Base-by-base conservation (phyloP, 306 rosid genomes). In the Aeschynomene evenia region DNA sequence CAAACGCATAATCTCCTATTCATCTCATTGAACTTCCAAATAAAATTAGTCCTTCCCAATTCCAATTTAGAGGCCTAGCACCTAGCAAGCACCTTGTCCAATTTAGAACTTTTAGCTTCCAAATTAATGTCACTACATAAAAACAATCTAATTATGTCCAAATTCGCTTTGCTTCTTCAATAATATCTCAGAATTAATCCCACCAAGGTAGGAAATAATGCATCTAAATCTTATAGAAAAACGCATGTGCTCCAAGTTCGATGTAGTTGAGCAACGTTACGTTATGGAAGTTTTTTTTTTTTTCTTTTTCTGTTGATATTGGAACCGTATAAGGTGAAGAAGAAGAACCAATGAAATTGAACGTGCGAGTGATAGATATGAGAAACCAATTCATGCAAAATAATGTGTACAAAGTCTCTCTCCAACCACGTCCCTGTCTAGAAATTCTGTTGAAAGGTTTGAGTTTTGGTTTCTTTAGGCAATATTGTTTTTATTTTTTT, bases 11-110 rank as follows among this genome's bases (percentile, higher is more conserved):
- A 62, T 75, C 79, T 31, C 15, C 7, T 20, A 29, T 72, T 89
- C 91, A 86, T 91, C 79, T 75, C 92, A 88, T 86, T 59, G 81
- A 85, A 76, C 60, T 75, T 57, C 16, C 26, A 58, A 51, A 13
- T n/a, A n/a, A n/a, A n/a, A n/a, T n/a, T n/a, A 34, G 15, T 56
- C 68, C 53, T 23, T 36, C 58, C 51, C n/a, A n/a, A n/a, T n/a
- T 63, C 54, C 49, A 71, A 71, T n/a, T 14, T 20, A 21, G 10
- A 29, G 40, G 9, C 11, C 34, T 29, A 37, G 18, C 20, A 7
- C 26, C 37, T 16, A n/a, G 14, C 56, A 39, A 49, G 40, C 11
- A 11, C 57, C 58, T 68, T 48, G 31, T 29, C 46, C 49, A 37
- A 46, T 9, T 7, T 39, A 36, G 15, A 29, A 45, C 70, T 55